phyloP scores from a whole-genome alignment of 768 basidiomycete species.

The Amanita pseudoporphyria region DNA sequence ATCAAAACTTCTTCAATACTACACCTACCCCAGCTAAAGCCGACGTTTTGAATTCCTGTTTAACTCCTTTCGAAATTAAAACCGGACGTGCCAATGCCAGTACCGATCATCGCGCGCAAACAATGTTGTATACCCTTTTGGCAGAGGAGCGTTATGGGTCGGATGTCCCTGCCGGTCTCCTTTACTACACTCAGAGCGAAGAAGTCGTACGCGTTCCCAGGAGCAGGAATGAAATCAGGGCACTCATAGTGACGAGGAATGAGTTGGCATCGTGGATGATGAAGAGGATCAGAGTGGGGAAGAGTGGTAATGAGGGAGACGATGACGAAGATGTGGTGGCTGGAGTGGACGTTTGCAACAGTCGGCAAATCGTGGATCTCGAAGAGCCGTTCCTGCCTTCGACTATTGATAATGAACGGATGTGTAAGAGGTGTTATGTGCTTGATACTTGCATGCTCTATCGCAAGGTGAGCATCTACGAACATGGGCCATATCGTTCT shows the following conservation, averaged over 20 bases:
- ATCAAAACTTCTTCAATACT: conserved; percentile 28
- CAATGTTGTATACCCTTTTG: conserved; percentile 91
- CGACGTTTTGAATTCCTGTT: not conserved
- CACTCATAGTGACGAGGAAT: conserved; percentile 74
- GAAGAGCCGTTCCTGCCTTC: conserved; percentile 70
- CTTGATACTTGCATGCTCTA: conserved; percentile 91
- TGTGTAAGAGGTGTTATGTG: conserved; percentile 75
- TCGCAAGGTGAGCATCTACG: conserved; percentile 49
- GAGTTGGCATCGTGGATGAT: conserved; percentile 75
- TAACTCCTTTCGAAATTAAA: conserved; percentile 85
- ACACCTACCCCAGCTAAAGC: not conserved
- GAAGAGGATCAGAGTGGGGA: conserved; percentile 26
- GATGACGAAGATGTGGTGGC: conserved; percentile 13
- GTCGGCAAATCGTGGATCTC: not conserved
- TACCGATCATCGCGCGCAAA: conserved; percentile 96
- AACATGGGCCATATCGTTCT: not conserved
- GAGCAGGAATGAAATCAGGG: conserved; percentile 74
- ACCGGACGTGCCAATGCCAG: conserved; percentile 70
- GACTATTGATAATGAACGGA: conserved; percentile 72
- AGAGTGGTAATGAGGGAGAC: conserved; percentile 7
- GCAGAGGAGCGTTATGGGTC: conserved; percentile 86
- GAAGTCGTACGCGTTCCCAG: conserved; percentile 79
- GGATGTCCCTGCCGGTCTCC: conserved; percentile 70
- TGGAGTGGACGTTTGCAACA: conserved; percentile 9
- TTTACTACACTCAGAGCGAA: conserved; percentile 92